A percentile compares a stretch with the other conserved stretches of the same genome.
Conservation (phyloP, 2,329 filamentous ascomycete species). For the Fusarium newnesense region DNA sequence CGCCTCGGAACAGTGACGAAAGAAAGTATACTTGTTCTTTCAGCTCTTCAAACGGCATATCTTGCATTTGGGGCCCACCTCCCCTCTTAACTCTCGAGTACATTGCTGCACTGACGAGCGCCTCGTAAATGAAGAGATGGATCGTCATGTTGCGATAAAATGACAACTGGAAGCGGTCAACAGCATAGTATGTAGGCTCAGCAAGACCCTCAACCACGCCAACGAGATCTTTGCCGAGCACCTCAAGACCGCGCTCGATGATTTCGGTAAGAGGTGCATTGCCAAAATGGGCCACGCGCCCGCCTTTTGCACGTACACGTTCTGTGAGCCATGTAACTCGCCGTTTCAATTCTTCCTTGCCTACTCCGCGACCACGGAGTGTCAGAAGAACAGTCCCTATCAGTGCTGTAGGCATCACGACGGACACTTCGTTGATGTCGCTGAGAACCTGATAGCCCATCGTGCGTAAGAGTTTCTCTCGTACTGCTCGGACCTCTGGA, state of each 20-base stretch:
- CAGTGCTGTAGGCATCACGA: conserved; percentile 97
- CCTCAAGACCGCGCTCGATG: conserved; percentile 88
- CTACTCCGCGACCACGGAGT: conserved; percentile 89
- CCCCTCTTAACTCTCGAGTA: conserved; percentile 92
- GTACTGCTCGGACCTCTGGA: conserved; percentile 62
- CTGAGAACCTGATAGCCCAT: conserved; percentile 92
- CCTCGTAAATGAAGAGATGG: conserved; percentile 94
- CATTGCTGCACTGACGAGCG: conserved; percentile 88
- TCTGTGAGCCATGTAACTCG: conserved; percentile 91
- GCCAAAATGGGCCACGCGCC: conserved; percentile 92
- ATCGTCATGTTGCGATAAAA: conserved; percentile 99
- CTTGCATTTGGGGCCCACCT: conserved; percentile 83
- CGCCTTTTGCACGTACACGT: conserved; percentile 85
- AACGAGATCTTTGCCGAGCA: conserved; percentile 89
- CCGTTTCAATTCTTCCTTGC: conserved; percentile 84
- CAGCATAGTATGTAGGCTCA: conserved; percentile 93
- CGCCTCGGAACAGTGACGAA: conserved; percentile 91
- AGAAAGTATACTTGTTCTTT: conserved; percentile 86
- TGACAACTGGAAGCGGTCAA: conserved; percentile 95
- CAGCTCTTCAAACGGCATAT: conserved; percentile 79
- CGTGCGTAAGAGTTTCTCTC: conserved; percentile 81
- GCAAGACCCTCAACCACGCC: conserved; percentile 81
- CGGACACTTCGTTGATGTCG: conserved; percentile 95
- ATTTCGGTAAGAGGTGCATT: conserved; percentile 82
- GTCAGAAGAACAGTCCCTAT: conserved; percentile 95